These are phyloP conservation scores for Sphagnum magellanicum DNA, from an alignment of 228 moss, liverwort and hornwort genomes.

Conservation along the genomic window DNA sequence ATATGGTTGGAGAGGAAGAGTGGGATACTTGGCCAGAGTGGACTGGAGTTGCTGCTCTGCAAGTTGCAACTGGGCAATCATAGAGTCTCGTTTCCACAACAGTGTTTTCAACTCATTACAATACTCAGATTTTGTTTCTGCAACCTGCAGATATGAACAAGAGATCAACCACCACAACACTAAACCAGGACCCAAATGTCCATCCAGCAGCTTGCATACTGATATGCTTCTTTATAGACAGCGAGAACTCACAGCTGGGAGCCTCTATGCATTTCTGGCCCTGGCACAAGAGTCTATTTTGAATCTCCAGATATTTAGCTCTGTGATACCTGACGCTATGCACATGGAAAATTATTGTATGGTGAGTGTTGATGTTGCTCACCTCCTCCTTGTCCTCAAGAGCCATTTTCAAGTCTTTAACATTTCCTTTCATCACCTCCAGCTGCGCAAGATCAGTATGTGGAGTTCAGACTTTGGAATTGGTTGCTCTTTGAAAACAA, in stretches of 20 bases:
- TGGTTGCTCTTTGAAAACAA: too few relatives aligned
- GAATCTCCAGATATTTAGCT: too few relatives aligned
- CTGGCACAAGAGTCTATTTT: too few relatives aligned
- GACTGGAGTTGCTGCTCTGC: conserved; percentile 86
- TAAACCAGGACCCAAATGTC: too few relatives aligned
- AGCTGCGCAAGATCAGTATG: conserved; percentile 26
- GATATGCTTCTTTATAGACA: too few relatives aligned
- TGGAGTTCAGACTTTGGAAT: too few relatives aligned
- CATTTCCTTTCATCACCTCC: conserved; percentile 51
- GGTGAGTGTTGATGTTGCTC: neutral
- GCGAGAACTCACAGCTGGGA: too few relatives aligned
- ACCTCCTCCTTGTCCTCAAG: conserved; percentile 76
- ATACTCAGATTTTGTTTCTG: conserved; percentile 40
- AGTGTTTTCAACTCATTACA: conserved; percentile 67
- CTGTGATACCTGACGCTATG: too few relatives aligned
- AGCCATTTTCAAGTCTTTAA: conserved; percentile 69
- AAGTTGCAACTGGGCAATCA: conserved; percentile 75
- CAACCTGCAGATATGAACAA: conserved; percentile 22
- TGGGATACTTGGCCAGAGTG: conserved; percentile 49
- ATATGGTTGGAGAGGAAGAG: neutral
- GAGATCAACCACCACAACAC: too few relatives aligned
- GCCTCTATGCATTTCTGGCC: too few relatives aligned
- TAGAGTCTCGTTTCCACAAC: conserved; percentile 72
- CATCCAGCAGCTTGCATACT: too few relatives aligned
- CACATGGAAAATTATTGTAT: too few relatives aligned